Conservation (phyloP, 345 rosid species). For the Syzygium jambos region DNA sequence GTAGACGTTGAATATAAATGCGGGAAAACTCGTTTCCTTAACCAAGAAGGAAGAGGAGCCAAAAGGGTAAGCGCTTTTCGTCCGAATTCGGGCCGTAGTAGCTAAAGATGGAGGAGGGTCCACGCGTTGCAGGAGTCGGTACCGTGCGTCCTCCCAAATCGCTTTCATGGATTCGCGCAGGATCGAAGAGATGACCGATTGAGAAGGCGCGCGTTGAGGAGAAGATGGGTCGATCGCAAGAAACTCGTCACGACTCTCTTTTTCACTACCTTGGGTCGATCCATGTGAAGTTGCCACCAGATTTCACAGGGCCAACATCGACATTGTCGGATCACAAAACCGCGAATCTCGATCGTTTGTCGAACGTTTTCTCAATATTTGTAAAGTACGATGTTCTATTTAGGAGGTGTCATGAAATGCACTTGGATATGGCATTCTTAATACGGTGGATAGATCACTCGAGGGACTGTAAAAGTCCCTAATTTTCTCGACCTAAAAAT, state of each 20-base stretch:
- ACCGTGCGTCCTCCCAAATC: not conserved
- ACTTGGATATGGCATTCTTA: rapidly evolving
- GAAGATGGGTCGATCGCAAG: not conserved
- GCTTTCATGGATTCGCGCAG: not conserved
- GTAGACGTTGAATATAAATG: not conserved
- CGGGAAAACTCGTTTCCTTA: not conserved
- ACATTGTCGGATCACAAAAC: not conserved
- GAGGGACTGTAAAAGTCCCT: not conserved
- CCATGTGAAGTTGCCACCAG: not conserved
- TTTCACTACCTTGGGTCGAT: not conserved
- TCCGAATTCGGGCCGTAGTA: not conserved
- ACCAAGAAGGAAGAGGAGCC: not conserved
- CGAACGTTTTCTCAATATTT: not conserved
- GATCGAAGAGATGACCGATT: not conserved
- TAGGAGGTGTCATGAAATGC: not conserved
- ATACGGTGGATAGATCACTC: not conserved
- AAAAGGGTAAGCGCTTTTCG: not conserved
- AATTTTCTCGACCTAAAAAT: not conserved
- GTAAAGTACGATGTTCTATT: not conserved
- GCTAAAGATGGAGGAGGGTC: not conserved
- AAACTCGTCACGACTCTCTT: not conserved
- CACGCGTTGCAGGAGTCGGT: not conserved
- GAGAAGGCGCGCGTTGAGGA: not conserved
- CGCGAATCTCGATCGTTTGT: not conserved
- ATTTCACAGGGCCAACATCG: not conserved